Evolutionary conservation across 2,329 filamentous ascomycete genomes (phyloP), one percentile per base, ranked within the genome.

Genomic region (Decorospora gaudefroyi): DNA sequence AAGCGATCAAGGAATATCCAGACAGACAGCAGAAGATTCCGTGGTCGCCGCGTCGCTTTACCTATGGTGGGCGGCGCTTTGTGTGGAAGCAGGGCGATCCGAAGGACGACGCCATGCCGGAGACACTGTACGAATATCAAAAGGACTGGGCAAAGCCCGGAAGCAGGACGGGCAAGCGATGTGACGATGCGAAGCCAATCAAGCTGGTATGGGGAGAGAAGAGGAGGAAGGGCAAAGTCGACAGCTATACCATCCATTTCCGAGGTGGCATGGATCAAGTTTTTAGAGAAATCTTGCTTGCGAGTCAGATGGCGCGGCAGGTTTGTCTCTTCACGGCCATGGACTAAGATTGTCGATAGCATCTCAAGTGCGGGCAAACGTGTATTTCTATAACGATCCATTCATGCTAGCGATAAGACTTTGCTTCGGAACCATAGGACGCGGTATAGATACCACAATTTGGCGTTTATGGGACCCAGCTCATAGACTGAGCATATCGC

Each of bases 91-190:
- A 65, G 6, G 74, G 69, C 13, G 57, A 70, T 15, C 71, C 74
- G 2, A 63, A 79, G 58, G 76, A 79, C 49, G 75, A 79, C 25
- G 64, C 65, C 4, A 69, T 69, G 67, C 65, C 65, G 4, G 67
- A 69, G 53, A 67, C 65, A 4, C 53, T 69, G 15, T 69, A 68
- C 49, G 67, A 69, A 38, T 69, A 64, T 36, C 56, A 57, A 18
- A 57, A 54, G 19, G 65, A 69, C 31, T 68, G 60, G 60, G 57
- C 62, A 7, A 69, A 69, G 50, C 64, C 67, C 13, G 65, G 65
- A 6, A 67, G 64, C 50, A 46, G 67, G 27, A 68, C 64, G 9
- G 67, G 67, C 33, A 69, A 69, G 53, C 54, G 62, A 19, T 59
- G 62, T 28, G 67, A 69, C 28, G 65, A 69, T 42, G 64, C 67